Evolutionary conservation across 805 yeast genomes (phyloP).

Genomic region (Trichomonascus vanleenenianus): DNA sequence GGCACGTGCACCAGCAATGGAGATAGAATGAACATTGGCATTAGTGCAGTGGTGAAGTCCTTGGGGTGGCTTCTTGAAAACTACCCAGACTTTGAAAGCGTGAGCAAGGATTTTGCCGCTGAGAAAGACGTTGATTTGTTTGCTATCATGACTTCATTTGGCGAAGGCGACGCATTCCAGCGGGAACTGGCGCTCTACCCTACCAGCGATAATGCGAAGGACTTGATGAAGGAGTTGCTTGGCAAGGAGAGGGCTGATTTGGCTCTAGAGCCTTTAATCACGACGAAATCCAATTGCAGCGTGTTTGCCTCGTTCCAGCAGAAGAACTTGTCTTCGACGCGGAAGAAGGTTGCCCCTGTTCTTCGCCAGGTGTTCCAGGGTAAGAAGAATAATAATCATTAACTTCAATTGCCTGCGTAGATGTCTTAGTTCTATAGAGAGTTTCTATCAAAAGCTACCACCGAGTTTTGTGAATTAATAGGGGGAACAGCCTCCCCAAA

Average conservation of each 20-base stretch:
- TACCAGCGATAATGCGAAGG: constrained; percentile 16
- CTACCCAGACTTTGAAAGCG: constrained; percentile 25
- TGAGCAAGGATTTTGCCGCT: constrained; percentile 25
- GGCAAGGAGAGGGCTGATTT: constrained; percentile 22
- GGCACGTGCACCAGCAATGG: constrained; percentile 15
- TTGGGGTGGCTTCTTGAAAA: constrained; percentile 41
- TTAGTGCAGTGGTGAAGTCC: constrained; percentile 66
- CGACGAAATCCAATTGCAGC: constrained; percentile 5
- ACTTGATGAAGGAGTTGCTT: constrained; percentile 15
- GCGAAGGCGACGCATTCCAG: constrained; percentile 26
- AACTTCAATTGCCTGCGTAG: too few species aligned
- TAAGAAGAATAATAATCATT: too few species aligned
- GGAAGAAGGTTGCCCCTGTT: constrained; percentile 67
- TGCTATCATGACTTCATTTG: constrained; percentile 44
- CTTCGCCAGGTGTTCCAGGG: background rate
- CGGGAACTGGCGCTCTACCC: constrained; percentile 38
- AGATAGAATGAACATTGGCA: constrained; percentile 45
- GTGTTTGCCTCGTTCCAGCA: constrained; percentile 34
- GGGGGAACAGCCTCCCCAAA: too few species aligned
- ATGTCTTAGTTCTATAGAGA: too few species aligned
- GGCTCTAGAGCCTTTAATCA: constrained; percentile 7
- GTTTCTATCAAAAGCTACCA: too few species aligned
- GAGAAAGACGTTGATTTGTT: constrained; percentile 33
- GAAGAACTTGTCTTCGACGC: constrained; percentile 54
- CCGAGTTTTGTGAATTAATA: too few species aligned